Evolutionary conservation across 768 basidiomycete genomes (phyloP), one percentile per base, ranked within the genome.

Genomic region (Cyathus striatus): DNA sequence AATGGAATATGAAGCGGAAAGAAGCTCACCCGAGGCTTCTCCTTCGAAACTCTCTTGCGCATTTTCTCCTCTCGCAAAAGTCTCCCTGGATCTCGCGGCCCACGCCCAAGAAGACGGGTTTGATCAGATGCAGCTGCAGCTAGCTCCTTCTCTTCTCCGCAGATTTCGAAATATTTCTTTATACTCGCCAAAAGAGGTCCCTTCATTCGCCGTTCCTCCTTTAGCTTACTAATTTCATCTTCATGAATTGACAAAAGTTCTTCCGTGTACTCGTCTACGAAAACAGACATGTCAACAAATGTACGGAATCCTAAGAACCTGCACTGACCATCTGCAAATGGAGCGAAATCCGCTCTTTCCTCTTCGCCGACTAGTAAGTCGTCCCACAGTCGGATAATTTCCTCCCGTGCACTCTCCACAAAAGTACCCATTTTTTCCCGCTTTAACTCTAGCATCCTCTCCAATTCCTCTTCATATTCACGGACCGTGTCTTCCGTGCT

Each of bases 41-140:
- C 86, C 59, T 90, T 88, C 44, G 74, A 75, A 12, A 99, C 92
- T 22, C 94, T 74, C 61, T 97, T 98, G 42, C 95, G 76, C 85
- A 95, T 91, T 74, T 96, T 96, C 69, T 97, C 95, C 63, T 99
- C 95, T 46, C 90, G 76, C 41, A 97, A 65, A 25, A 99, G 63
- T 16, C 90, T 71, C 5, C 91, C 91, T 4, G 91, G 86, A 68
- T 92, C 87, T 43, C 90, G 73, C 3, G 82, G 68, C 21, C 89
- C 90, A 54, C 89, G 76, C 13, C 90, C 90, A 3, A 88, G 76
- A 6, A 95, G 68, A 27, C 92, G 78, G 13, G 76, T 79, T 54
- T 92, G 90, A 55, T 95, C 92, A 24, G 78, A 73, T 2, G 89
- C 87, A 3, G 85, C 76, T 2, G 79, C 81, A 32, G 83, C 87